These are phyloP conservation scores for Ambrosia trifida DNA, from an alignment of 129 eudicot species.

Conservation along the genomic window DNA sequence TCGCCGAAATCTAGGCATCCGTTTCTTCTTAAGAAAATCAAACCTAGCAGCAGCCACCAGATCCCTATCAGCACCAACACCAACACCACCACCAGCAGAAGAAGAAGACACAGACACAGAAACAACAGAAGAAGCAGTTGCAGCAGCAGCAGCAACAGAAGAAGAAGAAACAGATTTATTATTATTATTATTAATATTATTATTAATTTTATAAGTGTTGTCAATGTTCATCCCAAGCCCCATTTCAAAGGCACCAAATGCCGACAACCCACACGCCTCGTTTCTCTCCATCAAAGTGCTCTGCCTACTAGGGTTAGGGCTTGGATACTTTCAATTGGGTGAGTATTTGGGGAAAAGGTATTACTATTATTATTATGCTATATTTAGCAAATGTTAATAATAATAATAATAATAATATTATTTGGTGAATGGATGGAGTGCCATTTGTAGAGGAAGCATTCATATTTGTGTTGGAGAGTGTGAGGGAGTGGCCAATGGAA, in stretches of 20 bases:
- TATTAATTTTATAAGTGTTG: neutral
- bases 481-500: constrained; percentile 35
- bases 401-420: neutral
- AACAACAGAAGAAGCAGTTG: too few species aligned
- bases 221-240: constrained; percentile 22
- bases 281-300: constrained; percentile 41
- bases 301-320: constrained; percentile 33
- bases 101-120: too few species aligned
- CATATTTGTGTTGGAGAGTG: constrained; percentile 39
- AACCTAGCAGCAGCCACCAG: constrained; percentile 42
- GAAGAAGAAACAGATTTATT: neutral
- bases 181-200: neutral
- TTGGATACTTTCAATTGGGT: constrained; percentile 29
- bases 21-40: constrained; percentile 50
- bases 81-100: too few species aligned
- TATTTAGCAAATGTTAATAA: constrained; percentile 32
- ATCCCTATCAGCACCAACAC: constrained; percentile 18
- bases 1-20: constrained; percentile 55
- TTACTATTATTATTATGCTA: constrained; percentile 19
- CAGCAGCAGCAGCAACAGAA: neutral
- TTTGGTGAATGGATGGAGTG: constrained; percentile 30
- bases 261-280: constrained; percentile 54
- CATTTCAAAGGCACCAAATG: constrained; percentile 41
- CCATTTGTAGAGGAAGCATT: constrained; percentile 57
- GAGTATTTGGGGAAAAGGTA: constrained; percentile 8